Evolutionary conservation across 768 basidiomycete genomes (phyloP), one percentile per base, ranked within the genome.

Genomic region (Hericium erinaceus): DNA sequence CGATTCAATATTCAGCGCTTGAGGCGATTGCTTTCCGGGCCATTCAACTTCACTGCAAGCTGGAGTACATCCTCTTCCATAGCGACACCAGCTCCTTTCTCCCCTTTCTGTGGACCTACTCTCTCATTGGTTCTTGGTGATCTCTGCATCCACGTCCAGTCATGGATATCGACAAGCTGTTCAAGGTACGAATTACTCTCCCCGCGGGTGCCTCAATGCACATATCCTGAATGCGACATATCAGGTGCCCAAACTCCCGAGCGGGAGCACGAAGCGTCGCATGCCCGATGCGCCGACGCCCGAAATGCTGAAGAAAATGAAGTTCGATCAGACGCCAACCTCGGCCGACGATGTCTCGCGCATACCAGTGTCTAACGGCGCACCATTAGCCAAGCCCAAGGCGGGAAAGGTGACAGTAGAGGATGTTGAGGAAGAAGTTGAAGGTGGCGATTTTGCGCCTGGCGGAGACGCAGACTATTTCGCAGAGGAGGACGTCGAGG

Each of bases 391-490:
- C 57, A 73, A 69, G 56, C 68, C 61, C 48, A 73, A 70, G 57
- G 66, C 73, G 44, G 76, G 76, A 57, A 74, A 69, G 24, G 76
- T 72, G 12, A 82, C 77, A 0, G 80, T 89, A 13, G 80, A 74
- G 37, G 76, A 74, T 15, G 80, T 78, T 20, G 82, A 82, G 39
- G 79, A 74, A 16, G 64, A 66, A 28, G 73, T 70, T 28, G 70
- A 67, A 16, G 68, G 64, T 11, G 65, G 63, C 2, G 74, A 78
- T 60, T 92, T 91, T 70, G 87, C 89, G 0, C 92, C 91, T 11
- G 90, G 90, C 10, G 85, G 85, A 22, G 93, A 95, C 62, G 88
- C 90, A 0, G 92, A 95, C 67, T 95, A 94, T 69, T 93, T 89
- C 64, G 80, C 69, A 4, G 95, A 95, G 64, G 93, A 95, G 70